phyloP scores from a whole-genome alignment of 1,284 basidiomycete genomes.

The Phylloboletellus chloephorus region DNA sequence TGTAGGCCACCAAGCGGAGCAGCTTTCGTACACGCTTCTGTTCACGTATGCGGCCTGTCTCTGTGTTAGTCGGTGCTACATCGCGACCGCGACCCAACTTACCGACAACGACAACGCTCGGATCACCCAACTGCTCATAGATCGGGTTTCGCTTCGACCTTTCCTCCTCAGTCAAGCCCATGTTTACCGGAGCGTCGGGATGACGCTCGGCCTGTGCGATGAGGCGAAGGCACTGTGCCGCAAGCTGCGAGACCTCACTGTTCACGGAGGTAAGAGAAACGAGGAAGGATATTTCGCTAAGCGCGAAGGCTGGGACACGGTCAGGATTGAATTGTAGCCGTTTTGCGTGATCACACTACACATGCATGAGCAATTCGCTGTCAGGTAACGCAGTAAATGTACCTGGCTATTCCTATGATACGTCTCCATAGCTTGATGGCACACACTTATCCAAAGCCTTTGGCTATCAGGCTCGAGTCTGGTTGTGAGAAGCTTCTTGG shows the following conservation, averaged over 20 bases:
- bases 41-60: conserved; percentile 60
- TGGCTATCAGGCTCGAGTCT: conserved; percentile 58
- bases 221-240: conserved; percentile 62
- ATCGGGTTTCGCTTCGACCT: conserved; percentile 61
- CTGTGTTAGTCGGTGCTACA: conserved; percentile 6
- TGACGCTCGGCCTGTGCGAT: conserved; percentile 62
- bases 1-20: conserved; percentile 57
- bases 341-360: conserved; percentile 41
- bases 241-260: conserved; percentile 56
- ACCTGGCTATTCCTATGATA: conserved; percentile 50
- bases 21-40: conserved; percentile 77
- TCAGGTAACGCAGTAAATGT: conserved; percentile 5
- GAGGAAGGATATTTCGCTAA: conserved; percentile 67
- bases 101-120: conserved; percentile 64
- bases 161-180: conserved; percentile 52
- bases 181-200: conserved; percentile 47
- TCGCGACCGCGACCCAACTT: conserved; percentile 23
- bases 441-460: conserved; percentile 60
- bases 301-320: conserved; percentile 55
- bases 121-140: conserved; percentile 74
- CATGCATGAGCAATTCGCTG: conserved; percentile 7
- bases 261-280: conserved; percentile 66
- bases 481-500: conserved; percentile 51
- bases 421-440: conserved; percentile 53
- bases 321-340: conserved; percentile 44